Evolutionary conservation across 1,139 yeast species (phyloP), one percentile per base, ranked within the genome.

Genomic region (Martiniozyma asiatica): DNA sequence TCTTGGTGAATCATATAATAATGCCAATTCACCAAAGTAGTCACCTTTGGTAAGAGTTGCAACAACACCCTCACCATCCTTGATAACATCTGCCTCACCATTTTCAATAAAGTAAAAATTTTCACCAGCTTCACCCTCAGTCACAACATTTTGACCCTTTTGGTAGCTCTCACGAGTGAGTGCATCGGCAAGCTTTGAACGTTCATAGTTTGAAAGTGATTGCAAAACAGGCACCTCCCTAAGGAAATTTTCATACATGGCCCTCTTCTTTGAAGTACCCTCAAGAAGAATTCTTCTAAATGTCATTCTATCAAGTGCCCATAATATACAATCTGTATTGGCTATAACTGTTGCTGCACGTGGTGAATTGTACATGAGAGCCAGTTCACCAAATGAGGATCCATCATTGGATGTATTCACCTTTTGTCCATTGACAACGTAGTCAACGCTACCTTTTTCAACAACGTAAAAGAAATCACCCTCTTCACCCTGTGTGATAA

Each of bases 281-380:
- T 87, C 95, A 48, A 87, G 66, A 37, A 89, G 65, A 41, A 89
- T 89, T 53, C 89, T 72, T 56, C 96, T 77, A 65, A 89, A 89
- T 1, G 97, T 87, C 47, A 80, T 63, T 50, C 98, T 73, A 57
- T 89, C 98, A 46, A 89, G 67, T 2, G 94, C 93, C 96, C 96
- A 89, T 31, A 87, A 67, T 20, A 69, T 70, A 47, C 77, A 69
- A 41, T 73, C 79, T 8, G 75, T 60, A 20, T 73, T 66, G 8
- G 96, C 94, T 14, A 67, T 50, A 2, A 84, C 97, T 1, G 97
- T 85, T 12, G 97, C 98, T 6, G 97, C 98, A 57, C 98, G 73
- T 37, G 97, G 97, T 14, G 96, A 76, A 56, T 89, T 89, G 61
- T 89, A 89, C 95, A 89, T 85, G 47, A 89, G 68, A 2, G 98